Base-by-base conservation (phyloP, 306 rosid genomes). In the Astragalus glycyphyllos region DNA sequence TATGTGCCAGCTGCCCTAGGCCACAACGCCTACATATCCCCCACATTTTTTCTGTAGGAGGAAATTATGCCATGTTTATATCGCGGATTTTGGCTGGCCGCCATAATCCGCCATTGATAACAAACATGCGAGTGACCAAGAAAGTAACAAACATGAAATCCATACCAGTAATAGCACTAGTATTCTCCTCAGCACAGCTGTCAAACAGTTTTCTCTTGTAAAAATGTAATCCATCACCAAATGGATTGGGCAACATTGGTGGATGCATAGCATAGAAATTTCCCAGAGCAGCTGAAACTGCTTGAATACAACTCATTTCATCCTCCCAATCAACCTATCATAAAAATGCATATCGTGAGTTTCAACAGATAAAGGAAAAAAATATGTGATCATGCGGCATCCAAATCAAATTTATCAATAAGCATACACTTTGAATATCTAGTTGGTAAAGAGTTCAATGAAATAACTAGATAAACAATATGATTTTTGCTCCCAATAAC, bases 201-300 rank as follows among this genome's bases (percentile, higher is more conserved):
- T 77, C 69, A 5, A 40, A 56, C 49, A 81, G 34, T 75, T 80
- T 81, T 77, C 84, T 85, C 80, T 69, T 83, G 84, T 88, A 90
- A 57, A 87, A 85, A 15, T 77, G 83, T 77, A 86, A 65, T 69
- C 93, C 92, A 53, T 84, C 88, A 5, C 96, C 89, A 65, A 87
- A 84, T 46, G 96, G 98, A 79, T 93, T 93, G 74, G 97, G 97
- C 76, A 93, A 80, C 87, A 90, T 61, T 55, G 90, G 96, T 62
- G 97, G 97, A 83, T 90, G 97, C 92, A 88, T 84, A 11, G 96
- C 97, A 79, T 90, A 93, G 80, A 93, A 90, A 77, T 85, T 84
- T 68, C 92, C 98, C 29, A 93, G 82, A 74, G 96, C 89, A 79
- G 94, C 98, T 56, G 97, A 76, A 81, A 90, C 79, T 47, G 83